Evolutionary conservation across 768 basidiomycete species (phyloP).

Genomic region (Tylopilus intermedius): DNA sequence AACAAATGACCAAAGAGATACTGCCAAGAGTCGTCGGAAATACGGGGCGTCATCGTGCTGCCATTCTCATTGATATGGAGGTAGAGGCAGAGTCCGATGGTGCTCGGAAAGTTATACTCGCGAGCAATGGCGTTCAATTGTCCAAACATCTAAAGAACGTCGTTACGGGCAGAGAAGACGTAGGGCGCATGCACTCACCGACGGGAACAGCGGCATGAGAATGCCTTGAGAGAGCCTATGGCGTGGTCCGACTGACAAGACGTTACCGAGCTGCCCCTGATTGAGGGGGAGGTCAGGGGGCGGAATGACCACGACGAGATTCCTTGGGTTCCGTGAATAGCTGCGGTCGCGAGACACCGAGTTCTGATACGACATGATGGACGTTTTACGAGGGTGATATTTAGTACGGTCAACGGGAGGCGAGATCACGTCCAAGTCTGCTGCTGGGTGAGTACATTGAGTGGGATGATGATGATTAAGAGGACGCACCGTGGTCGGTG

Average conservation of each 20-base stretch:
- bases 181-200: constrained; percentile 37
- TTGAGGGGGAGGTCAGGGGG: constrained; percentile 54
- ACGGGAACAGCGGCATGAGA: constrained; percentile 71
- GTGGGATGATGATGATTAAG: too few species aligned
- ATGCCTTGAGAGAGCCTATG: constrained; percentile 63
- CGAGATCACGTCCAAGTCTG: constrained; percentile 14
- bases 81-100: constrained; percentile 73
- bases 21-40: constrained; percentile 76
- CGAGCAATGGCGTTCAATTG: constrained; percentile 76
- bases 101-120: constrained; percentile 79
- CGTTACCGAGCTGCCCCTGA: constrained; percentile 55
- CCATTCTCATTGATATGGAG: constrained; percentile 59
- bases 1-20: constrained; percentile 63
- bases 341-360: constrained; percentile 42
- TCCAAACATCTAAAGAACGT: constrained; percentile 54
- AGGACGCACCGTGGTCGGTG: constrained; percentile 21
- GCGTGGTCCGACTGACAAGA: constrained; percentile 52
- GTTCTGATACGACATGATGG: constrained; percentile 53
- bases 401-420: constrained; percentile 7
- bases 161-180: background rate
- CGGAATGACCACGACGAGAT: constrained; percentile 65
- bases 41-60: constrained; percentile 55
- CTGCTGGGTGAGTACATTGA: background rate
- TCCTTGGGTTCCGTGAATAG: constrained; percentile 38
- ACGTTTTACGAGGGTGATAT: constrained; percentile 39